Evolutionary conservation across 179 eudicot species (phyloP), one percentile per base, ranked within the genome.

Genomic region (Patellifolia procumbens): DNA sequence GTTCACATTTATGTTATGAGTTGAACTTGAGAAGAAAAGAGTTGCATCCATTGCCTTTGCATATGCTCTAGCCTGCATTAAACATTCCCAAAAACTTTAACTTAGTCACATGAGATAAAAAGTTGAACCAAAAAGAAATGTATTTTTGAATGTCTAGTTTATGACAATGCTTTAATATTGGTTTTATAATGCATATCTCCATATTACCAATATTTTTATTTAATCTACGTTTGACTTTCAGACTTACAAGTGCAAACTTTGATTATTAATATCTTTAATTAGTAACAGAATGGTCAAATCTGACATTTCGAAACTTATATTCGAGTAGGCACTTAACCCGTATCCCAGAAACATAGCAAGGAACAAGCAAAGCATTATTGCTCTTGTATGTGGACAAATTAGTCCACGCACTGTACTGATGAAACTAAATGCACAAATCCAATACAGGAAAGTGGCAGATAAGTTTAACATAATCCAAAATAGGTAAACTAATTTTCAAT

Each of bases 1-100:
- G 83, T 88, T 91, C 74, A 91, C 95, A 66, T 91, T 91, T 68
- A 91, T 91, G 82, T 91, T 91, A 87, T 91, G 91, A 1, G 82
- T 86, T 42, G 95, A 80, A 78, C 95, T 91, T 34, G 95, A 91
- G 74, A 91, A 91, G 81, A 91, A 91, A 5, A 91, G 74, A 0
- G 92, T 89, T 24, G 88, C 95, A 15, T 89, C 88, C 88, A 91
- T 84, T 17, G 87, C 91, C 85, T 80, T 87, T 52, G 95, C 95
- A 76, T 86, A 89, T 34, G 85, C 85, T 76, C 95, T 89, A 35
- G 95, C 95, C 95, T 91, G 83, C 42, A 32, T 60, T 34, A 16
- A 29, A 63, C 5, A 7, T 2, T 7, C 34, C 63, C 61, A 56
- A 9, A 62, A 7, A 58, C 37, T 29, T 1, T 12, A 37, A 19